Conservation (phyloP, 208 protist genomes). For the Leishmania gerbilli region DNA sequence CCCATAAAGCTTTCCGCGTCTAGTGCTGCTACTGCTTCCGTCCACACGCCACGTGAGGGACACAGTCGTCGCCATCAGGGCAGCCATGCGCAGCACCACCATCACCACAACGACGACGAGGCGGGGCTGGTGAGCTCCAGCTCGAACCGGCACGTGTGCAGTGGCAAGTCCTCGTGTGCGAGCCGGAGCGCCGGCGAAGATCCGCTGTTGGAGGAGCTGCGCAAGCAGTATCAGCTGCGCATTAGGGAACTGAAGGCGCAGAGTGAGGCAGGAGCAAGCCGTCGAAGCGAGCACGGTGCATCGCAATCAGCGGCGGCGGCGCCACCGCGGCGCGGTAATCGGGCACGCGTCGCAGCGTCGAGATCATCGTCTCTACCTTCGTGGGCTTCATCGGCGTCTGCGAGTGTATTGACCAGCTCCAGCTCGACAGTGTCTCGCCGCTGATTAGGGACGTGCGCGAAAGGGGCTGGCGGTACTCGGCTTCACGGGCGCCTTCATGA, state of each 20-base stretch:
- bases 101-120: conserved; percentile 1
- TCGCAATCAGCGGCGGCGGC: background rate
- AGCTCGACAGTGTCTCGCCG: background rate
- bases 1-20: background rate
- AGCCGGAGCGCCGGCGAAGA: conserved; percentile 13
- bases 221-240: conserved; percentile 47
- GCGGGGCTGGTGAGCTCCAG: conserved; percentile 16
- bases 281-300: background rate
- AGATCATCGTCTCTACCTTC: background rate
- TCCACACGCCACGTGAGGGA: background rate
- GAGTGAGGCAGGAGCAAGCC: background rate
- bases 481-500: background rate
- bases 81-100: conserved; percentile 3
- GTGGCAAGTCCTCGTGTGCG: background rate
- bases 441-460: background rate
- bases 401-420: background rate
- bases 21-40: background rate
- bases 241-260: conserved; percentile 41
- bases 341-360: background rate
- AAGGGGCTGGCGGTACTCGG: background rate
- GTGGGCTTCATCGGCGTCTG: background rate
- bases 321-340: background rate
- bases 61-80: conserved; percentile 2
- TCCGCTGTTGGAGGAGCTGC: conserved; percentile 47
- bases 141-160: background rate